A percentile compares a stretch with the other conserved stretches of the same genome.
phyloP scores from a whole-genome alignment of 352 stramenopile genomes.

The Plasmopara muralis region DNA sequence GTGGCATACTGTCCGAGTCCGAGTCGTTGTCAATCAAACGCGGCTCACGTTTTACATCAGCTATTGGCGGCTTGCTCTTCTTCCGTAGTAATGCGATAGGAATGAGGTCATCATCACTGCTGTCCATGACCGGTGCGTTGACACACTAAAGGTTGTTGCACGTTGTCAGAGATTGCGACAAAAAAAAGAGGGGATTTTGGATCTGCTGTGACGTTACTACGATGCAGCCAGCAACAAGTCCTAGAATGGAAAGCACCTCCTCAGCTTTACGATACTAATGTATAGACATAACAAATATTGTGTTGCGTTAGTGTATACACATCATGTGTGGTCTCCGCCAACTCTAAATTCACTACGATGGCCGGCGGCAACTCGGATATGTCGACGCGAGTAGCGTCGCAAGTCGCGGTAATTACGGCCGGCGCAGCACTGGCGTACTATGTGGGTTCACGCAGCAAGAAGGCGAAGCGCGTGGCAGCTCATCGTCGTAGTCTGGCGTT shows the following conservation, averaged over 20 bases:
- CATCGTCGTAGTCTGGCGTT: constrained; percentile 15
- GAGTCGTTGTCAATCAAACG: constrained; percentile 43
- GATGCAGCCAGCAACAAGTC: neutral
- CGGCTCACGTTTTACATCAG: constrained; percentile 27
- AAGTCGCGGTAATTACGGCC: constrained; percentile 50
- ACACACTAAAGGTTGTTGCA: constrained; percentile 2
- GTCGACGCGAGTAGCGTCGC: constrained; percentile 25
- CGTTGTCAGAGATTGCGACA: constrained; percentile 3
- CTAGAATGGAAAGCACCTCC: neutral
- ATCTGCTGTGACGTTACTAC: neutral
- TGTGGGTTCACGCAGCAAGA: constrained; percentile 49
- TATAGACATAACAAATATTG: neutral
- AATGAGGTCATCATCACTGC: constrained; percentile 72
- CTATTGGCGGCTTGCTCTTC: constrained; percentile 26
- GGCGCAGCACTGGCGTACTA: constrained; percentile 56
- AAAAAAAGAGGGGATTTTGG: neutral
- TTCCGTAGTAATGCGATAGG: constrained; percentile 66
- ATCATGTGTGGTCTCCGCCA: too few species aligned
- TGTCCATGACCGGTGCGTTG: constrained; percentile 33
- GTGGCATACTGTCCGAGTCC: constrained; percentile 73
- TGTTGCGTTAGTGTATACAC: neutral
- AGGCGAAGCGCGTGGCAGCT: constrained; percentile 19
- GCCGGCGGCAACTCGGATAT: neutral
- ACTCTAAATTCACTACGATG: neutral
- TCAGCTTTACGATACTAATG: neutral